Evolutionary conservation across 805 yeast genomes (phyloP).

Genomic region (Yarrowia yakushimensis): DNA sequence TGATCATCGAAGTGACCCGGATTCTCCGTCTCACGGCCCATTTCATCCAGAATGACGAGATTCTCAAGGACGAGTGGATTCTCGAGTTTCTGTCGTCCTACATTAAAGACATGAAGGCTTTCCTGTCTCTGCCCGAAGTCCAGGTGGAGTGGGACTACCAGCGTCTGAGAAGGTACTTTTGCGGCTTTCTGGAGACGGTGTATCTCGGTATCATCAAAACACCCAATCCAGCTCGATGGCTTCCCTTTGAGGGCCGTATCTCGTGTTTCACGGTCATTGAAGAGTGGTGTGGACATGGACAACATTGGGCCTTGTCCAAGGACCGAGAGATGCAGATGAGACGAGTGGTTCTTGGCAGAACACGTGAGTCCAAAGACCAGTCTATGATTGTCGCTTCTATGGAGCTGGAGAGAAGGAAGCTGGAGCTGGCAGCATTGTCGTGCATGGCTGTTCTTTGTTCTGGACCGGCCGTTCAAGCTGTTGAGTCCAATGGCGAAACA

Average conservation of each 20-base stretch:
- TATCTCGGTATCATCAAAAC: slow-evolving; percentile 42
- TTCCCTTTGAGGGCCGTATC: slow-evolving; percentile 83
- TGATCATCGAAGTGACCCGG: slow-evolving; percentile 75
- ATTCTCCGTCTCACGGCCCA: slow-evolving; percentile 67
- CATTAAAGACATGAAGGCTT: slow-evolving; percentile 57
- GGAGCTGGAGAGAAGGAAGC: slow-evolving; percentile 70
- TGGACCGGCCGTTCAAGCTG: slow-evolving; percentile 56
- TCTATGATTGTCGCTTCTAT: slow-evolving; percentile 58
- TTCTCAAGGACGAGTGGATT: slow-evolving; percentile 66
- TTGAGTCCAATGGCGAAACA: slow-evolving; percentile 35
- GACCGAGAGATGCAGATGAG: slow-evolving; percentile 65
- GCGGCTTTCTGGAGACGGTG: slow-evolving; percentile 75
- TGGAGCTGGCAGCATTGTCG: slow-evolving; percentile 69
- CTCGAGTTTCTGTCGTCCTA: slow-evolving; percentile 59
- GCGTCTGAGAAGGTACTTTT: slow-evolving; percentile 73
- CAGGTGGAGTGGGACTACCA: slow-evolving; percentile 72
- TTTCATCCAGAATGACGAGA: slow-evolving; percentile 49
- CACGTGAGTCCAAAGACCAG: slow-evolving; percentile 39
- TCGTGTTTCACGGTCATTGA: slow-evolving; percentile 78
- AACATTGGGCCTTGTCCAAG: slow-evolving; percentile 53
- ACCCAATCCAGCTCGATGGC: slow-evolving; percentile 48
- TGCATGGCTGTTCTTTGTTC: slow-evolving; percentile 80
- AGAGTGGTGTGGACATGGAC: slow-evolving; percentile 95
- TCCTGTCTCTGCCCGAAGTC: slow-evolving; percentile 53
- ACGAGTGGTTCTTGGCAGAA: slow-evolving; percentile 39